Evolutionary conservation across 2,329 filamentous ascomycete genomes (phyloP), one percentile per base, ranked within the genome.

Genomic region (Alternaria sp.): DNA sequence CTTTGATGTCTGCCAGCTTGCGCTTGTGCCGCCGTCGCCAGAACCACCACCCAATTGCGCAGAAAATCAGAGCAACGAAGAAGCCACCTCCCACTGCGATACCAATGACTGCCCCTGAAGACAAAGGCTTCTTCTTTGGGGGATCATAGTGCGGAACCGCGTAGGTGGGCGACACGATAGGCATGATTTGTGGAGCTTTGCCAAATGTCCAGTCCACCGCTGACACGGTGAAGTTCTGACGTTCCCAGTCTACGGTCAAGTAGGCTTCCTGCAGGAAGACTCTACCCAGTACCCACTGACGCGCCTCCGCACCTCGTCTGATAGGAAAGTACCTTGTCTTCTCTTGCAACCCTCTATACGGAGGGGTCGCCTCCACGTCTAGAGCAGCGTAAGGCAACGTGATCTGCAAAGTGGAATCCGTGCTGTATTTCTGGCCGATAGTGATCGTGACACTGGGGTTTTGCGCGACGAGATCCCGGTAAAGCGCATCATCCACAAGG

Each of bases 201-300:
- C 73, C 77, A 57, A 71, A 74, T 1, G 65, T 70, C 73, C 76
- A 81, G 51, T 73, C 71, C 62, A 70, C 66, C 56, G 82, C 82
- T 15, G 80, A 83, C 3, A 86, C 72, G 26, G 81, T 82, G 74
- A 86, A 85, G 32, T 79, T 80, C 25, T 79, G 71, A 12, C 81
- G 77, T 64, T 85, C 83, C 76, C 82, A 85, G 63, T 86, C 83
- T 6, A 84, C 83, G 4, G 77, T 79, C 51, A 86, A 62, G 64
- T 86, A 85, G 3, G 90, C 86, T 77, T 93, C 90, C 74, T 93
- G 91, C 57, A 93, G 80, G 67, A 93, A 92, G 0, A 87, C 86
- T 32, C 90, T 85, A 8, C 91, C 91, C 36, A 93, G 84, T 12
- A 90, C 86, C 75, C 87, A 86, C 66, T 88, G 84, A 13, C 81